phyloP scores from a whole-genome alignment of 2,329 filamentous ascomycete genomes.

The Lecanicillium sp. region DNA sequence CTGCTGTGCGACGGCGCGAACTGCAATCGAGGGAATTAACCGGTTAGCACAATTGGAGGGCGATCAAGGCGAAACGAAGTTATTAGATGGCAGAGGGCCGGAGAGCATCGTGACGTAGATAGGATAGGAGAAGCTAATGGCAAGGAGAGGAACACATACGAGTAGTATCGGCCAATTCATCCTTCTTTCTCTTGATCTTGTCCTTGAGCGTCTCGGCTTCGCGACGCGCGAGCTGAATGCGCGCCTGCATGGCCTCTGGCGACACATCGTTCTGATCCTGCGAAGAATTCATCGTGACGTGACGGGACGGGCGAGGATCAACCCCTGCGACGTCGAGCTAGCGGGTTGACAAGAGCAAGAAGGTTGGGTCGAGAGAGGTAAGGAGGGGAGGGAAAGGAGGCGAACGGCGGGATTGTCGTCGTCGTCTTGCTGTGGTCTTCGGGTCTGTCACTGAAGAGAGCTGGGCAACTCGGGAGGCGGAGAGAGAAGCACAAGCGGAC shows the following conservation, averaged over 20 bases:
- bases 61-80: no score
- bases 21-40: constrained; percentile 34
- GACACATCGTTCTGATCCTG: constrained; percentile 55
- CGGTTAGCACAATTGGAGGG: background rate
- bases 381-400: constrained; percentile 8
- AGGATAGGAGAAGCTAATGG: constrained; percentile 9
- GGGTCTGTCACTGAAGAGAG: constrained; percentile 6
- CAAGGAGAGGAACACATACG: constrained; percentile 52
- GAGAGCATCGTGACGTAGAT: background rate
- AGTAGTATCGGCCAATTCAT: constrained; percentile 95
- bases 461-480: no score
- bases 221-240: constrained; percentile 84
- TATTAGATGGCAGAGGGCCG: background rate
- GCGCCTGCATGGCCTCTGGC: constrained; percentile 80
- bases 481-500: no score
- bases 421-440: constrained; percentile 13
- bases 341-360: constrained; percentile 3
- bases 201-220: constrained; percentile 98
- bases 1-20: constrained; percentile 85
- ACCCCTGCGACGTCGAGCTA: constrained; percentile 2
- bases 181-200: constrained; percentile 99
- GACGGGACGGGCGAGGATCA: constrained; percentile 5
- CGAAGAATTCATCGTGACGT: constrained; percentile 42
- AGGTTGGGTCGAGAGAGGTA: constrained; percentile 7
- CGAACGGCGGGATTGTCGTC: constrained; percentile 9